Evolutionary conservation across 2,329 filamentous ascomycete genomes (phyloP).

Genomic region (Lasiodiplodia citricola): DNA sequence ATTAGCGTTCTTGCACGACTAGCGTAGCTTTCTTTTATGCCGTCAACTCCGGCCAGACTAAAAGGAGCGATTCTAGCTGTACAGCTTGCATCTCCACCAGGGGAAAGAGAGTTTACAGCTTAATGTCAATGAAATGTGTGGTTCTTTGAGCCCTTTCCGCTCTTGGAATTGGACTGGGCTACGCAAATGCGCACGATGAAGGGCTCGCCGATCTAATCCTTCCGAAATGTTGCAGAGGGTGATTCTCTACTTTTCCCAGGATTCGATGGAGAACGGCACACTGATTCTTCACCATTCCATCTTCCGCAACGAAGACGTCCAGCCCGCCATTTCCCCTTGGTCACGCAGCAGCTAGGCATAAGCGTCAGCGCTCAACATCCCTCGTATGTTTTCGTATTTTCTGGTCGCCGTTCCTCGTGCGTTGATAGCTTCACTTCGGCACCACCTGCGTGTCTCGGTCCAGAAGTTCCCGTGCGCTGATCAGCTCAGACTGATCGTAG

Average conservation of each 20-base stretch:
- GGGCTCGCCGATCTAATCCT: background rate
- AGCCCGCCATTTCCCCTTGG: no score
- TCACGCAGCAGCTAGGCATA: background rate
- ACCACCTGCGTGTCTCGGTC: slow-evolving; percentile 52
- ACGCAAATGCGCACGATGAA: background rate
- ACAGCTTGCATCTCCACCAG: background rate
- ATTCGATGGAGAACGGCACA: background rate
- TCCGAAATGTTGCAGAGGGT: background rate
- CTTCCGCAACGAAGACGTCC: background rate
- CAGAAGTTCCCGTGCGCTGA: slow-evolving; percentile 72
- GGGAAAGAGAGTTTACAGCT: background rate
- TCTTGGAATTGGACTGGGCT: background rate
- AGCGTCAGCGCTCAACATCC: no score
- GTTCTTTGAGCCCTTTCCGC: background rate
- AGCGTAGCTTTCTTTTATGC: background rate
- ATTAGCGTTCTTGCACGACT: slow-evolving; percentile 7
- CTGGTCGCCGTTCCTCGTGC: background rate
- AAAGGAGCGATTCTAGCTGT: background rate
- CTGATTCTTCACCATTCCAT: background rate
- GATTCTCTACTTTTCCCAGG: background rate
- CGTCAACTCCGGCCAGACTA: background rate
- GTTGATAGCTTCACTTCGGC: slow-evolving; percentile 3
- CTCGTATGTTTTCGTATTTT: background rate
- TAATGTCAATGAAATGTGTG: background rate
- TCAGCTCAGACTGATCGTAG: slow-evolving; percentile 73